These are phyloP conservation scores for Fusarium metavorans DNA, from an alignment of 2,329 filamentous ascomycete species.

Conservation along the genomic window DNA sequence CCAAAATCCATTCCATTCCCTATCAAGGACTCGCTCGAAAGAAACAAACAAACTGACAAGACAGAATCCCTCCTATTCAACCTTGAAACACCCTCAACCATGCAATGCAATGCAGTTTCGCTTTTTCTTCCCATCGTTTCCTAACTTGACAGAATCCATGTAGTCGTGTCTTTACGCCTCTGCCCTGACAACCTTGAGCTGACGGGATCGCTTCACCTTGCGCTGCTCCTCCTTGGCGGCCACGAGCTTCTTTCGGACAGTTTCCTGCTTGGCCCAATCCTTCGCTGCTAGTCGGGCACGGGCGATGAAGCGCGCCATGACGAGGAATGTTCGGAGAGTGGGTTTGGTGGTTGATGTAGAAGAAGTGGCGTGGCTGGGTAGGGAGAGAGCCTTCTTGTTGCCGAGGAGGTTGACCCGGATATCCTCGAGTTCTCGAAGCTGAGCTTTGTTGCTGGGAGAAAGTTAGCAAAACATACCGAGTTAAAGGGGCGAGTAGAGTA, in stretches of 20 bases:
- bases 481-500: conserved; percentile 1
- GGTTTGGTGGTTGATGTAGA: conserved; percentile 29
- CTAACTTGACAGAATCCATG: conserved; percentile 6
- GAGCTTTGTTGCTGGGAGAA: conserved; percentile 83
- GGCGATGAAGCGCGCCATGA: conserved; percentile 65
- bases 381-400: conserved; percentile 51
- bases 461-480: conserved; percentile 17
- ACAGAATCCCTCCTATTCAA: background rate
- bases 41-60: background rate
- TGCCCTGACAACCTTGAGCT: conserved; percentile 55
- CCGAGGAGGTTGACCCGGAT: conserved; percentile 69
- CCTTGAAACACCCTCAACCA: background rate
- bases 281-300: conserved; percentile 62
- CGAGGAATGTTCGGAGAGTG: conserved; percentile 58
- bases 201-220: conserved; percentile 57
- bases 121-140: background rate
- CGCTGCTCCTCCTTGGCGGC: conserved; percentile 61
- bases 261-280: conserved; percentile 65
- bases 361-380: conserved; percentile 40
- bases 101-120: conserved; percentile 20
- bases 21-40: background rate
- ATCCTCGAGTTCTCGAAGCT: conserved; percentile 85
- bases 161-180: conserved; percentile 41
- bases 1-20: background rate
- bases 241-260: conserved; percentile 61